Base-by-base conservation (phyloP, 208 protist species). In the Phytomonas francai region DNA sequence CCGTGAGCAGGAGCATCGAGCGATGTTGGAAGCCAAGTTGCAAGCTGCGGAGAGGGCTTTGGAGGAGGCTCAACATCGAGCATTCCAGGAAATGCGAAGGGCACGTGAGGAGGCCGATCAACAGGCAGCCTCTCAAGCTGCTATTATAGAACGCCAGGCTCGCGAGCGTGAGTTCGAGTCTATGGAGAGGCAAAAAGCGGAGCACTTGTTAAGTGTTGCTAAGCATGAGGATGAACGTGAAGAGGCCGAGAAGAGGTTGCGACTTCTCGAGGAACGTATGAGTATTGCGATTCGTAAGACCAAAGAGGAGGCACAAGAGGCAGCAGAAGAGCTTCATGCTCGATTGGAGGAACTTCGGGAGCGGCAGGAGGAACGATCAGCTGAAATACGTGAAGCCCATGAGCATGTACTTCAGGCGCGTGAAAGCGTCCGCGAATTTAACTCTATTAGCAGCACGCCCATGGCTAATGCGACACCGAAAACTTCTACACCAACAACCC, bases 21-120 rank as follows among this genome's bases (percentile, higher is more conserved):
- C 77, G 9, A 56, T 83, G 42, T 63, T 87, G 28, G 78, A 88
- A 58, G 81, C 81, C 60, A 74, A 86, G 67, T 67, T 89, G 62
- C 64, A 76, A 32, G 85, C 81, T 3, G 81, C 85, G 0, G 74
- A 88, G 68, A 73, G 72, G 2, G 76, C 80, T 39, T 64, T 92
- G 61, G 72, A 74, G 29, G 76, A 84, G 54, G 81, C 81, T 22
- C 74, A 89, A 71, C 66, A 76, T 49, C 81, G 76, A 0, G 76
- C 79, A 0, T 30, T 42, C n/a, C 71, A 80, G 2, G 77, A 80
- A 58, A 28, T 89, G 34, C 71, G 72, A 7, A 74, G 73, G 3
- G 76, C 76, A n/a, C 69, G 73, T 34, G 74, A 75, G 28, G 80
- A 88, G 68, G 80, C 83, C 3, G 79, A 72, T 12, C 59, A 49